phyloP scores from a whole-genome alignment of 2,329 filamentous ascomycete species.

The Xylaria sp. region DNA sequence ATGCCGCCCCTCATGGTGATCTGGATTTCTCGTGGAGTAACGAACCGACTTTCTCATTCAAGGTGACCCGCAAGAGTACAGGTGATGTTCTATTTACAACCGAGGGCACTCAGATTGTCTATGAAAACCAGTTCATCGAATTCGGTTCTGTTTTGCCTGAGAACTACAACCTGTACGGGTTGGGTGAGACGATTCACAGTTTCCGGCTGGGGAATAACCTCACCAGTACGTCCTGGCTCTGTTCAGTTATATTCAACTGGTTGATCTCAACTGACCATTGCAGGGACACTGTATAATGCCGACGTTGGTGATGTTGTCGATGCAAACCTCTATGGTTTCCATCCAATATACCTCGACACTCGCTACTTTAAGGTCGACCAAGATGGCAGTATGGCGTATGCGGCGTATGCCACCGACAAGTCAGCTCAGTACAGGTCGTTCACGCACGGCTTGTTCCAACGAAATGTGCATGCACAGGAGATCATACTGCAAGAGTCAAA shows the following conservation, averaged over 20 bases:
- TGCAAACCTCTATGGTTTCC: slow-evolving; percentile 67
- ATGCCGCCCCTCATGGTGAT: slow-evolving; percentile 47
- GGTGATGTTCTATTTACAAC: slow-evolving; percentile 66
- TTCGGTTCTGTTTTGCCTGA: slow-evolving; percentile 61
- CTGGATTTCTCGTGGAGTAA: slow-evolving; percentile 50
- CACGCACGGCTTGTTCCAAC: slow-evolving; percentile 71
- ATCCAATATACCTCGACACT: slow-evolving; percentile 76
- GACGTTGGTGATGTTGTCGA: slow-evolving; percentile 63
- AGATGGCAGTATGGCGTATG: slow-evolving; percentile 46
- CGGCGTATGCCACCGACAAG: slow-evolving; percentile 48
- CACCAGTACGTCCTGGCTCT: slow-evolving; percentile 45
- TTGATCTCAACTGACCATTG: neutral
- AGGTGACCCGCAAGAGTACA: slow-evolving; percentile 52
- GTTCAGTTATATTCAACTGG: neutral
- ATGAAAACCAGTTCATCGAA: slow-evolving; percentile 73
- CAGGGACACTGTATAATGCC: slow-evolving; percentile 53
- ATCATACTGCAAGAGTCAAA: slow-evolving; percentile 57
- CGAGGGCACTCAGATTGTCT: slow-evolving; percentile 58
- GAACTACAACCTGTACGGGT: slow-evolving; percentile 69
- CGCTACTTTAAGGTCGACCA: slow-evolving; percentile 60
- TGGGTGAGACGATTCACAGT: slow-evolving; percentile 68
- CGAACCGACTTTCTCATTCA: slow-evolving; percentile 61
- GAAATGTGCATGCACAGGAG: slow-evolving; percentile 74
- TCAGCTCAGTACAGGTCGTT: slow-evolving; percentile 56
- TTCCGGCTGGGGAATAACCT: slow-evolving; percentile 68